Base-by-base conservation (phyloP, 441 rosid species). In the Populus tomentosa region DNA sequence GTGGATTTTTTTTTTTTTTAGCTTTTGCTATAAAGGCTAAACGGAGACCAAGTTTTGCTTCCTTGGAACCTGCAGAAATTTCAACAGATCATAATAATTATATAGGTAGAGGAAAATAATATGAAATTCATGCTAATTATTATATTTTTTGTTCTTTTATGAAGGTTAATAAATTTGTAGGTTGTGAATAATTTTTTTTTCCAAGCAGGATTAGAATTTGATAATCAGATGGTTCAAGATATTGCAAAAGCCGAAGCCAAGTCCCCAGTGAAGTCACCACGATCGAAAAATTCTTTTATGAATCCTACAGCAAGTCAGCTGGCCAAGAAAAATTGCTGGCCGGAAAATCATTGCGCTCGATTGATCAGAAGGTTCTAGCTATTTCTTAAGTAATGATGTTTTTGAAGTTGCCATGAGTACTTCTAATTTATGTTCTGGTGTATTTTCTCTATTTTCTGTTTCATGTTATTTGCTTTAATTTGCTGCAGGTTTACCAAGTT, bases 301-400 rank as follows among this genome's bases (percentile, higher is more conserved):
- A 96, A 86, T 76, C 98, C 98, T 62, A 94, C 99, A 38, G 91
- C 90, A 75, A 92, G 98, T 85, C 92, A 89, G 70, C 82, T 96
- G 85, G 98, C 99, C 32, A 94, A 91, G 87, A 97, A 87, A 87
- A 89, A 85, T 79, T 71, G 56, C 38, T 56, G 79, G 53, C 56
- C 81, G 28, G 81, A 85, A 74, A 80, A 77, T 75, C 84, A 69
- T 74, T 87, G 86, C 70, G 74, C 68, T 35, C 83, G 80, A 63
- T 74, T 88, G 80, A 80, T 85, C 71, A 77, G 90, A 85, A 89
- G 88, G 90, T 84, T 36, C 42, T 30, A 64, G 35, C 73, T 26
- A 73, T 18, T 46, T 77, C 33, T 62, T 8, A 7, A 67, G 46
- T 28, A 26, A 46, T 46, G 4, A 46, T 46, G 20, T 46, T 46